Evolutionary conservation across 139 green algal species (phyloP), one percentile per base, ranked within the genome.

Genomic region (Auxenochlorella pyrenoidosa): DNA sequence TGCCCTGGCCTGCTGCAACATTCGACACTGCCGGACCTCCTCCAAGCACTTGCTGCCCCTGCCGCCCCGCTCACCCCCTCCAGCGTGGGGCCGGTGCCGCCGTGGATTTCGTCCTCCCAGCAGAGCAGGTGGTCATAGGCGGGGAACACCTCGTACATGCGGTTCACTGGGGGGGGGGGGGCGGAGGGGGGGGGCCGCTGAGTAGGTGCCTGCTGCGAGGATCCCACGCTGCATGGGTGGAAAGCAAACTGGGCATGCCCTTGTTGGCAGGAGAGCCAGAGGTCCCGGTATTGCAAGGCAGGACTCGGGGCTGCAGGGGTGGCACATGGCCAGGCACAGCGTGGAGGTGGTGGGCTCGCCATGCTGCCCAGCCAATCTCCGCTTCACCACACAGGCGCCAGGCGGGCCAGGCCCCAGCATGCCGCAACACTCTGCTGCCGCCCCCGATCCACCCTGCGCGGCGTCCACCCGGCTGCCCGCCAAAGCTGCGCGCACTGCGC

Each of bases 111-210:
- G 28, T 80, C 82, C 34, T 87, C 38, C 87, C 87, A 90, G 79
- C 87, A 90, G 2, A 58, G 24, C 18, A 80, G n/a, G 34, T 81
- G 24, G 80, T 90, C 87, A 2, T 84, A 58, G 28, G 70, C 70
- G 19, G 87, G 87, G 70, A 90, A 90, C n/a, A 90, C 85, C 34
- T 90, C 51, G 47, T 88, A 90, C 82, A 78, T 78, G 10, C 19
- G 32, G 63, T 90, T 88, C 12, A 76, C 82, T 84, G 51, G 5
- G 30, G 28, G 5, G 22, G 19, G 15, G 16, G 18, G 30, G 38
- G 40, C 3, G 22, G 40, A 8, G 16, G 19, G 40, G 72, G 70
- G 54, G 16, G 66, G 66, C 66, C 28, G 28, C 19, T 21, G n/a
- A n/a, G 12, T 36, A 73, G 26, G 66, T 75, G 68, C 4, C 22